phyloP scores from a whole-genome alignment of 2,329 filamentous ascomycete species.

The Neurospora sp. region DNA sequence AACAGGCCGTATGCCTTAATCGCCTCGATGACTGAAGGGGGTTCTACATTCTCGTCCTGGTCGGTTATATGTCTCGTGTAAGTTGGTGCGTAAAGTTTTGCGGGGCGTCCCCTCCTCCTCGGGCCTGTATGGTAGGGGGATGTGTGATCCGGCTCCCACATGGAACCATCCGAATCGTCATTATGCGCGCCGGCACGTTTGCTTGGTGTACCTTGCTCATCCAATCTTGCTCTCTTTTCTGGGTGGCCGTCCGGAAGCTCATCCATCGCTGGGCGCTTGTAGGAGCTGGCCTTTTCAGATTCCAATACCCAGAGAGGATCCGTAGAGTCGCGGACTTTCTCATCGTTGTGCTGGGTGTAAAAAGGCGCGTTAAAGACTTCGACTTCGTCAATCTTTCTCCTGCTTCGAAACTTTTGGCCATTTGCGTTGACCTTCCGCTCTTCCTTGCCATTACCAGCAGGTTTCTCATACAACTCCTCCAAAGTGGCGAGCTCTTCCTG shows the following conservation, averaged over 20 bases:
- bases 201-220: neutral
- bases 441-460: slow-evolving; percentile 8
- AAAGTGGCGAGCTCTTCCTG: slow-evolving; percentile 26
- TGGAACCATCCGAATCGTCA: slow-evolving; percentile 1
- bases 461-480: slow-evolving; percentile 14
- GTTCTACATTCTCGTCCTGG: neutral
- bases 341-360: slow-evolving; percentile 25
- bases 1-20: slow-evolving; percentile 18
- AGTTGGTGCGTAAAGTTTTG: neutral
- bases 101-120: neutral
- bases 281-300: slow-evolving; percentile 4
- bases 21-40: slow-evolving; percentile 15
- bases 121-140: neutral
- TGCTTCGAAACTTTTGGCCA: slow-evolving; percentile 20
- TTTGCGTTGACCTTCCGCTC: slow-evolving; percentile 13
- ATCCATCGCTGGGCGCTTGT: slow-evolving; percentile 8
- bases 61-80: neutral
- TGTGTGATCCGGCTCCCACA: neutral
- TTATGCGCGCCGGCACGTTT: neutral
- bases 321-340: slow-evolving; percentile 1
- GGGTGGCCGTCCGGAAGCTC: slow-evolving; percentile 1
- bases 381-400: slow-evolving; percentile 31
- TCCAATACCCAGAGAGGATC: slow-evolving; percentile 12
- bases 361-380: slow-evolving; percentile 41
- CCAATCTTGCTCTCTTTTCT: slow-evolving; percentile 9